A percentile compares a stretch with the other conserved stretches of the same genome.
Evolutionary conservation across 805 yeast genomes (phyloP).

Genomic region (Nematodospora valgi): DNA sequence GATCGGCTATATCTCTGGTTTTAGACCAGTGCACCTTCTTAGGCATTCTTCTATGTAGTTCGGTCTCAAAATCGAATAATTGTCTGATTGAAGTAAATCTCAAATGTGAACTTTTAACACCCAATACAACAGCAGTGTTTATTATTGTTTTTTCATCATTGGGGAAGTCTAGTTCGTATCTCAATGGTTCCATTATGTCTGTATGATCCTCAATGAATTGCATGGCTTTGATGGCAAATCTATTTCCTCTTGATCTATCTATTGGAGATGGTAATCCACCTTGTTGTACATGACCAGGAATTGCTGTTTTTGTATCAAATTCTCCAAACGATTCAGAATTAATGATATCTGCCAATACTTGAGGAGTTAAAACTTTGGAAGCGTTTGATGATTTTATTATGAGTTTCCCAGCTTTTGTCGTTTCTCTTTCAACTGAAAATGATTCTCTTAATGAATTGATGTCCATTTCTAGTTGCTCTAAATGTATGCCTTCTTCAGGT

Average conservation of each 20-base stretch:
- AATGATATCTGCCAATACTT: slow-evolving; percentile 78
- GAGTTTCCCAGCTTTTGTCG: slow-evolving; percentile 80
- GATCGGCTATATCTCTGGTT: slow-evolving; percentile 75
- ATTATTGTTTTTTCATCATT: slow-evolving; percentile 28
- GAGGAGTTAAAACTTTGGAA: slow-evolving; percentile 76
- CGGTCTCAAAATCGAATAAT: slow-evolving; percentile 86
- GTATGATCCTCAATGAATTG: slow-evolving; percentile 70
- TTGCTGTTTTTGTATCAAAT: slow-evolving; percentile 90
- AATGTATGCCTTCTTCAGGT: slow-evolving; percentile 78
- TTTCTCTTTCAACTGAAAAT: slow-evolving; percentile 72
- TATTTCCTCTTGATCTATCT: slow-evolving; percentile 85
- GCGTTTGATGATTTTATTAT: slow-evolving; percentile 82
- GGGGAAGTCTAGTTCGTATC: slow-evolving; percentile 30
- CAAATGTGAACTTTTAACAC: slow-evolving; percentile 75
- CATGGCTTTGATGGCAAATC: slow-evolving; percentile 87
- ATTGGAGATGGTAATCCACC: slow-evolving; percentile 94
- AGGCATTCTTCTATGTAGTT: slow-evolving; percentile 78
- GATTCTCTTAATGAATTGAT: slow-evolving; percentile 64
- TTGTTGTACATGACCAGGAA: slow-evolving; percentile 98
- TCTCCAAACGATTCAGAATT: slow-evolving; percentile 70
- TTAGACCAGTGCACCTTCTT: slow-evolving; percentile 81
- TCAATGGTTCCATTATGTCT: slow-evolving; percentile 18
- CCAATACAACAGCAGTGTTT: slow-evolving; percentile 75
- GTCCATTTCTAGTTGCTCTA: slow-evolving; percentile 71
- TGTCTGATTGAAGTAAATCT: slow-evolving; percentile 69